These are phyloP conservation scores for Lactifluus subvellereus DNA, from an alignment of 768 basidiomycete species.

Conservation along the genomic window DNA sequence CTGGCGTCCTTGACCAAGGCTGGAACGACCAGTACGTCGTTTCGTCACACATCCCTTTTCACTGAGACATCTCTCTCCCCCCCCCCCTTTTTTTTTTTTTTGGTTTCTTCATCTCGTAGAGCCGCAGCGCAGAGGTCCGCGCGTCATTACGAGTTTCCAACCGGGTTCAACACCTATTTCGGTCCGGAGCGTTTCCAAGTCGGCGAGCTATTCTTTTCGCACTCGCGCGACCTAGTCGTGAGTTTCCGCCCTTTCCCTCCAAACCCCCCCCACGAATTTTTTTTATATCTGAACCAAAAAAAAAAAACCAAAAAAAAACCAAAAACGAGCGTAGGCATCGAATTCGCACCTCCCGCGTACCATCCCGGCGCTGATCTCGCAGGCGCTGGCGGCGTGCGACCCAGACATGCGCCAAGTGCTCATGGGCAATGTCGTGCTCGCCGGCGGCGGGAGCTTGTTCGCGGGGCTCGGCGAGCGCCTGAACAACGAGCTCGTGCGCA, in stretches of 20 bases:
- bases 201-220: slow-evolving; percentile 86
- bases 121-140: slow-evolving; percentile 49
- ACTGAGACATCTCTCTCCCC: neutral
- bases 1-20: slow-evolving; percentile 76
- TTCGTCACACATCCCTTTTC: neutral
- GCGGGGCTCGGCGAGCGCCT: slow-evolving; percentile 83
- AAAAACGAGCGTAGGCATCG: slow-evolving; percentile 31
- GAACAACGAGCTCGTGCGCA: slow-evolving; percentile 62
- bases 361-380: slow-evolving; percentile 68
- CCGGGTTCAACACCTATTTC: slow-evolving; percentile 83
- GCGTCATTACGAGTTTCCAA: slow-evolving; percentile 90
- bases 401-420: slow-evolving; percentile 87
- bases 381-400: slow-evolving; percentile 80
- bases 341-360: slow-evolving; percentile 71
- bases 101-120: slow-evolving; percentile 34
- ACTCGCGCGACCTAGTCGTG: slow-evolving; percentile 39
- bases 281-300: no score
- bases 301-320: neutral
- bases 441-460: slow-evolving; percentile 89
- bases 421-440: slow-evolving; percentile 88
- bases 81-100: neutral
- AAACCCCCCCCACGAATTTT: neutral
- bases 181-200: slow-evolving; percentile 74
- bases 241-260: slow-evolving; percentile 7
- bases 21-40: slow-evolving; percentile 80